These are phyloP conservation scores for Hibiscus tridactylites DNA, from an alignment of 345 rosid species.

Conservation along the genomic window DNA sequence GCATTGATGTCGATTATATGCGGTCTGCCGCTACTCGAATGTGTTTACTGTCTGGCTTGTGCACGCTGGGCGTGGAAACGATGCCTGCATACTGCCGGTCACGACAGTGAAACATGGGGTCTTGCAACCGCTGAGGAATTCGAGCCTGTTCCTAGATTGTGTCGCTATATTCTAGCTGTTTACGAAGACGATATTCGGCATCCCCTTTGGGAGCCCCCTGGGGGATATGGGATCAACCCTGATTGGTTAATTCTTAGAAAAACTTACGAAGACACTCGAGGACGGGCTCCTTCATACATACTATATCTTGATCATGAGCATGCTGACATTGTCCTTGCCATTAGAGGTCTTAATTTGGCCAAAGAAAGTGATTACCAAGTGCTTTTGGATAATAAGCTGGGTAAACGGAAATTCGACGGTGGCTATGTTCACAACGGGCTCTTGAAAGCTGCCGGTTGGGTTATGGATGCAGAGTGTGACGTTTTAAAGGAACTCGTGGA, in stretches of 20 bases:
- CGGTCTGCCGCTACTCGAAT: constrained; percentile 82
- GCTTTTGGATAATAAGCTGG: constrained; percentile 81
- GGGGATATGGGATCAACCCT: constrained; percentile 80
- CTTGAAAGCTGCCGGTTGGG: constrained; percentile 79
- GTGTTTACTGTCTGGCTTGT: constrained; percentile 92
- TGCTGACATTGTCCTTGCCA: constrained; percentile 62
- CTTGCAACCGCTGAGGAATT: constrained; percentile 74
- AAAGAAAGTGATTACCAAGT: constrained; percentile 82
- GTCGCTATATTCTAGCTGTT: constrained; percentile 82
- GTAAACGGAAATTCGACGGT: constrained; percentile 69
- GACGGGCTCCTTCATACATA: constrained; percentile 72
- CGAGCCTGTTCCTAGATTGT: constrained; percentile 80
- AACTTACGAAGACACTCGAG: constrained; percentile 68
- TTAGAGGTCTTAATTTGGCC: constrained; percentile 82
- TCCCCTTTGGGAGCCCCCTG: constrained; percentile 88
- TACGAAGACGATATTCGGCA: constrained; percentile 78
- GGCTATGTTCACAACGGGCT: constrained; percentile 96
- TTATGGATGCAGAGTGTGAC: constrained; percentile 70
- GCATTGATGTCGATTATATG: constrained; percentile 68
- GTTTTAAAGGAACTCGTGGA: constrained; percentile 54
- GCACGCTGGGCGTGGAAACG: constrained; percentile 97
- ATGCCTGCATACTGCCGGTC: constrained; percentile 84
- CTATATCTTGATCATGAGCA: constrained; percentile 75
- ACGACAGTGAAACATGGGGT: constrained; percentile 90
- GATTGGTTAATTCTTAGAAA: constrained; percentile 53